These are phyloP conservation scores for Torulaspora pretoriensis DNA, from an alignment of 1,139 yeast genomes.

Conservation along the genomic window DNA sequence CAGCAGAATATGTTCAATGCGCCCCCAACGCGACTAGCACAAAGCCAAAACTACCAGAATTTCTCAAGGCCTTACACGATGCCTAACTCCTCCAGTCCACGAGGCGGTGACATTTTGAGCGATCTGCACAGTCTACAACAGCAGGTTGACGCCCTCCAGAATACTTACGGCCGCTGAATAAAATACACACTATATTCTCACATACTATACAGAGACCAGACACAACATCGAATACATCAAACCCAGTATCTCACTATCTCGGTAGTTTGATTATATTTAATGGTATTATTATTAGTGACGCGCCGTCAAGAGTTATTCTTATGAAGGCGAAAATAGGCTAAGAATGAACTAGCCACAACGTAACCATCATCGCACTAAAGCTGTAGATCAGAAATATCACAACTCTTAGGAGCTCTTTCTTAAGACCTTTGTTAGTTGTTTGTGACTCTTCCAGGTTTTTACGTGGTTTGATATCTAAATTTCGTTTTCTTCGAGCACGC, in stretches of 20 bases:
- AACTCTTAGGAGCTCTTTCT: background rate
- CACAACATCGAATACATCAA: background rate
- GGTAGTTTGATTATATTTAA: background rate
- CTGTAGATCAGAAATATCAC: background rate
- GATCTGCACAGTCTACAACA: conserved; percentile 60
- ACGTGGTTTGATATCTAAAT: no score
- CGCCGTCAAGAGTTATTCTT: background rate
- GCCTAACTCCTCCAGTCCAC: conserved; percentile 37
- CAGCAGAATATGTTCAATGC: conserved; percentile 14
- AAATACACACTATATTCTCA: background rate
- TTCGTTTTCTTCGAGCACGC: background rate
- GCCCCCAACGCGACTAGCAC: conserved; percentile 19
- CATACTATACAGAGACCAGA: background rate
- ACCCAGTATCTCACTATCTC: background rate
- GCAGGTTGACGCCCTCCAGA: conserved; percentile 52
- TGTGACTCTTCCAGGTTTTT: no score
- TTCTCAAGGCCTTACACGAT: conserved; percentile 24
- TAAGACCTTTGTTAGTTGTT: no score
- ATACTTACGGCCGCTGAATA: conserved; percentile 22
- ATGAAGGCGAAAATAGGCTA: background rate
- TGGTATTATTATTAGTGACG: background rate
- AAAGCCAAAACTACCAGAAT: conserved; percentile 11
- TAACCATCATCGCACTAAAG: background rate
- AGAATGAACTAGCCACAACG: conserved; percentile 1
- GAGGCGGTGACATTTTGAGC: conserved; percentile 48